phyloP scores from a whole-genome alignment of 352 stramenopile genomes.

The Pythium graminicola region DNA sequence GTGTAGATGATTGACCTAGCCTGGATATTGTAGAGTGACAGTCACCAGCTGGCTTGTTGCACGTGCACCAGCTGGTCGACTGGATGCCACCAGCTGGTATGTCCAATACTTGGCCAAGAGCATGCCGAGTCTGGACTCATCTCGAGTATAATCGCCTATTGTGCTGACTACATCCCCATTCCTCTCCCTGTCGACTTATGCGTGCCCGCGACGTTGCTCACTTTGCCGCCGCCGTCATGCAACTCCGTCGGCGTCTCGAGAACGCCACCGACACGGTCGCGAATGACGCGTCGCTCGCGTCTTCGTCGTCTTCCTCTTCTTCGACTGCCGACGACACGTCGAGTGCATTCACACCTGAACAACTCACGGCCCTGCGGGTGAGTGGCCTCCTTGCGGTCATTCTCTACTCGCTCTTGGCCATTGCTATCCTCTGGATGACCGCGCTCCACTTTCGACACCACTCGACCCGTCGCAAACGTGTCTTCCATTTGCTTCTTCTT shows the following conservation, averaged over 20 bases:
- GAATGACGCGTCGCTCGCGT: background rate
- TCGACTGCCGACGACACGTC: background rate
- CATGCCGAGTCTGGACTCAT: too few species aligned
- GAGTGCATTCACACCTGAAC: slow-evolving; percentile 22
- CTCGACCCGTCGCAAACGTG: slow-evolving; percentile 47
- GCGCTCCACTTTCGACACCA: slow-evolving; percentile 49
- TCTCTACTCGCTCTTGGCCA: slow-evolving; percentile 53
- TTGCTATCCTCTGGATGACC: slow-evolving; percentile 60
- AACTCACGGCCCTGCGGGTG: slow-evolving; percentile 41
- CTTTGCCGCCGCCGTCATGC: slow-evolving; percentile 4
- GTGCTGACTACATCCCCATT: background rate
- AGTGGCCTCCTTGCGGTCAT: slow-evolving; percentile 54
- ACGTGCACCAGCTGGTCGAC: background rate
- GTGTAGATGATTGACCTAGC: too few species aligned
- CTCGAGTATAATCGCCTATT: too few species aligned
- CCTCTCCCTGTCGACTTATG: slow-evolving; percentile 1
- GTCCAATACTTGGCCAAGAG: too few species aligned
- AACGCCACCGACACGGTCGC: background rate
- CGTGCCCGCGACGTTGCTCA: too few species aligned
- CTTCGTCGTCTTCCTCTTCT: background rate
- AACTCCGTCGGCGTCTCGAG: slow-evolving; percentile 18
- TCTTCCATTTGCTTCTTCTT: slow-evolving; percentile 72
- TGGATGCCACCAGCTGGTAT: too few species aligned
- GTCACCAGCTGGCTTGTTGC: background rate
- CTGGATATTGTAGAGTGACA: too few species aligned